Evolutionary conservation across 495 filamentous ascomycete genomes (phyloP).

Genomic region (Paragyromitra xinjiangensis): DNA sequence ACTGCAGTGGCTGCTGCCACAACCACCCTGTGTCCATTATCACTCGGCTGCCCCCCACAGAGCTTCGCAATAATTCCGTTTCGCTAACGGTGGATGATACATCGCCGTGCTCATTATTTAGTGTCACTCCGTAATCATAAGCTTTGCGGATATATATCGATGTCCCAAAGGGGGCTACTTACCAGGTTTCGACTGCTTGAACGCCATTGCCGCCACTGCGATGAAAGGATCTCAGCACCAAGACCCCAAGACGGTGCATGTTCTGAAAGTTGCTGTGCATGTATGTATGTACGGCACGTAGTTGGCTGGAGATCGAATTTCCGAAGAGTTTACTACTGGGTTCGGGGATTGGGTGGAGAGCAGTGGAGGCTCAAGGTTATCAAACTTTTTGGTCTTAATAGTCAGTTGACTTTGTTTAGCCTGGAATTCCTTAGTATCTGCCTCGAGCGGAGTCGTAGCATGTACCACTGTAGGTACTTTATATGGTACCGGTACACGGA

Average conservation of each 20-base stretch:
- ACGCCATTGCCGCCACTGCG: slow-evolving; percentile 36
- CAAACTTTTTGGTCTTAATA: slow-evolving; percentile 6
- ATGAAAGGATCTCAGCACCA: slow-evolving; percentile 5
- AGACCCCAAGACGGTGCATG: slow-evolving; percentile 10
- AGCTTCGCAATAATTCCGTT: slow-evolving; percentile 13
- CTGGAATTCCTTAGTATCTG: slow-evolving; percentile 6
- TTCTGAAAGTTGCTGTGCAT: slow-evolving; percentile 7
- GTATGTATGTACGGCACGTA: slow-evolving; percentile 5
- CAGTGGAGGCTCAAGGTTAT: background rate
- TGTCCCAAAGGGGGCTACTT: background rate
- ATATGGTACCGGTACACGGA: slow-evolving; percentile 31
- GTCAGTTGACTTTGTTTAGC: slow-evolving; percentile 27
- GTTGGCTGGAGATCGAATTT: slow-evolving; percentile 24
- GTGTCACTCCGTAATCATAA: slow-evolving; percentile 34
- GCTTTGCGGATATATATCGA: slow-evolving; percentile 18
- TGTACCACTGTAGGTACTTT: slow-evolving; percentile 8
- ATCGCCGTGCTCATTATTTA: slow-evolving; percentile 31
- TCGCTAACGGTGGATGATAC: slow-evolving; percentile 33
- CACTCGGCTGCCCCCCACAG: slow-evolving; percentile 34
- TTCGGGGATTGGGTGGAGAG: slow-evolving; percentile 2
- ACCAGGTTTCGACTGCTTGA: slow-evolving; percentile 8
- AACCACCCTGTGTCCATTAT: slow-evolving; percentile 24
- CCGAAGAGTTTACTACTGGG: slow-evolving; percentile 15
- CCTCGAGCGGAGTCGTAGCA: background rate
- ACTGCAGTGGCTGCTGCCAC: slow-evolving; percentile 1